Conservation (phyloP, 2,329 filamentous ascomycete genomes). For the Aspergillus nomiae region DNA sequence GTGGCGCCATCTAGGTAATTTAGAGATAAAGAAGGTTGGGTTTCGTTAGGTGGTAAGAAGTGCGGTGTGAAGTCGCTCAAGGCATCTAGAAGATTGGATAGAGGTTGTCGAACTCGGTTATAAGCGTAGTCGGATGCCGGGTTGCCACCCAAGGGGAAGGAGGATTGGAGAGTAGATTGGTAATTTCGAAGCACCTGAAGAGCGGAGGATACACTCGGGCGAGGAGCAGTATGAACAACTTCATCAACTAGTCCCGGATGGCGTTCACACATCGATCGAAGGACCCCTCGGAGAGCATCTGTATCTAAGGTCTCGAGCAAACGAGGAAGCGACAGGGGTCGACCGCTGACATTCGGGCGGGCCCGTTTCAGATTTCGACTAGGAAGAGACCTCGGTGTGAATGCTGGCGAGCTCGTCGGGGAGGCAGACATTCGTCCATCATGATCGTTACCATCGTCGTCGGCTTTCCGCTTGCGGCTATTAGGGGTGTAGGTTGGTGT, state of each 20-base stretch:
- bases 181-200: slow-evolving; percentile 81
- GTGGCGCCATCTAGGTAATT: slow-evolving; percentile 89
- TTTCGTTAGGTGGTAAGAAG: slow-evolving; percentile 88
- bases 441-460: slow-evolving; percentile 63
- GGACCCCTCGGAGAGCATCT: slow-evolving; percentile 77
- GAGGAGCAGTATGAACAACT: slow-evolving; percentile 78
- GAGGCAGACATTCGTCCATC: slow-evolving; percentile 91
- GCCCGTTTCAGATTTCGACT: slow-evolving; percentile 68
- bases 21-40: slow-evolving; percentile 78
- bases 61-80: slow-evolving; percentile 93
- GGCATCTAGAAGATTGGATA: slow-evolving; percentile 81
- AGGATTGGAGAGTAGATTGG: slow-evolving; percentile 72
- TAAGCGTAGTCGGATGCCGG: slow-evolving; percentile 90
- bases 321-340: slow-evolving; percentile 68
- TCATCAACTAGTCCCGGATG: slow-evolving; percentile 85
- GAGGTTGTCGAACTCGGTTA: slow-evolving; percentile 81
- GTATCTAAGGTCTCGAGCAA: slow-evolving; percentile 93
- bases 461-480: slow-evolving; percentile 83
- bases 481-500: slow-evolving; percentile 43
- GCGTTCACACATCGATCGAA: slow-evolving; percentile 89
- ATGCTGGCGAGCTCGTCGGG: slow-evolving; percentile 77
- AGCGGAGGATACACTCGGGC: slow-evolving; percentile 80
- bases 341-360: slow-evolving; percentile 68
- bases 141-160: slow-evolving; percentile 83
- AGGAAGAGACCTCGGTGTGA: slow-evolving; percentile 67